A percentile compares a stretch with the other conserved stretches of the same genome.
Evolutionary conservation across 768 basidiomycete species (phyloP).

Genomic region (Leccinellum rugosiceps): DNA sequence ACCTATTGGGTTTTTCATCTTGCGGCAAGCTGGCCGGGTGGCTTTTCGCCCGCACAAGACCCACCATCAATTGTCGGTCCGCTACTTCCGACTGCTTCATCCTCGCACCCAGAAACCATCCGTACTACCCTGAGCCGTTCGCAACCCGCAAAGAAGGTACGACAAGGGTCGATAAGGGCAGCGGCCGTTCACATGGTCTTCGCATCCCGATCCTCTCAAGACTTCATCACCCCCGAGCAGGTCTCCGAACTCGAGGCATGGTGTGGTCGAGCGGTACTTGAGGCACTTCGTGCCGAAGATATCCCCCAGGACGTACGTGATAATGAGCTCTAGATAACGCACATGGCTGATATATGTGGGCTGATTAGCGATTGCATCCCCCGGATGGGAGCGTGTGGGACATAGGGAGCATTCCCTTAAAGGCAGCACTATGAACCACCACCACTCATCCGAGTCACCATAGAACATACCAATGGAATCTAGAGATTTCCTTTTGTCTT

Average conservation of each 20-base stretch:
- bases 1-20: slow-evolving; percentile 81
- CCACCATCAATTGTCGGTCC: slow-evolving; percentile 47
- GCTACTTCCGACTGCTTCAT: slow-evolving; percentile 30
- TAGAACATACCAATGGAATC: background rate
- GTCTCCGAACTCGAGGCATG: slow-evolving; percentile 60
- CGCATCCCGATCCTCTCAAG: slow-evolving; percentile 67
- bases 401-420: background rate
- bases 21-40: slow-evolving; percentile 61
- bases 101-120: slow-evolving; percentile 7
- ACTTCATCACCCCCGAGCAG: slow-evolving; percentile 70
- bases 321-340: background rate
- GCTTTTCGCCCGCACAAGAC: slow-evolving; percentile 20
- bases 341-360: slow-evolving; percentile 10
- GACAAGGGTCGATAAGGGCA: slow-evolving; percentile 52
- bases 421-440: slow-evolving; percentile 9
- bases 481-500: background rate
- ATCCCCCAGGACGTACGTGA: slow-evolving; percentile 49
- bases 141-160: background rate
- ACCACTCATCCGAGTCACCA: background rate
- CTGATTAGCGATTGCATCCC: slow-evolving; percentile 48
- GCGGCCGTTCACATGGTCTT: slow-evolving; percentile 82
- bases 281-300: slow-evolving; percentile 47
- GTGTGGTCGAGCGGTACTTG: slow-evolving; percentile 57
- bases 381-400: slow-evolving; percentile 60
- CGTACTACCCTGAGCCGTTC: slow-evolving; percentile 3